phyloP scores from a whole-genome alignment of 225 moss, liverwort and hornwort genomes.

The Ulota crispa region DNA sequence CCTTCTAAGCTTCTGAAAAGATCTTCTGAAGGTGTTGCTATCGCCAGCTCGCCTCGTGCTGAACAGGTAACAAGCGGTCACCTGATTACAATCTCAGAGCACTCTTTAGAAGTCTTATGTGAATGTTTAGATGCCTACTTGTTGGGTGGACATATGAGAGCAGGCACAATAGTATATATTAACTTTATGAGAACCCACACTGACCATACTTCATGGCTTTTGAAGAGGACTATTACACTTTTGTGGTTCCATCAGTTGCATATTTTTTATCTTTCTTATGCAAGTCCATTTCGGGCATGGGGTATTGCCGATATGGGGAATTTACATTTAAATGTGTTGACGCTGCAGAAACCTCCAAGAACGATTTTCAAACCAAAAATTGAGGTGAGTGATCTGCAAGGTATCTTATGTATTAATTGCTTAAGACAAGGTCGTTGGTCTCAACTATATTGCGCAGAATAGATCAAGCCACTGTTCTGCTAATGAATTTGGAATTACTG shows the following conservation, averaged over 20 bases:
- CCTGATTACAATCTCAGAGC: background rate
- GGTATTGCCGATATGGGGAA: background rate
- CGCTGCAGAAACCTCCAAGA: slow-evolving; percentile 18
- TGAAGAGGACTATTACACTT: background rate
- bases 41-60: background rate
- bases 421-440: background rate
- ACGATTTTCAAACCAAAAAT: slow-evolving; percentile 25
- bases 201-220: slow-evolving; percentile 7
- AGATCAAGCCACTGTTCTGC: background rate
- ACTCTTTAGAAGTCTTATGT: background rate
- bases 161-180: background rate
- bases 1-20: background rate
- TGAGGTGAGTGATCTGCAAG: slow-evolving; percentile 22
- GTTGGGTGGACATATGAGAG: background rate
- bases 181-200: background rate
- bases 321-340: background rate
- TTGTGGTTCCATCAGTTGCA: background rate
- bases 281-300: background rate
- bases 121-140: background rate
- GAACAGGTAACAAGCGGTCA: slow-evolving; percentile 20
- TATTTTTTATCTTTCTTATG: background rate
- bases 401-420: background rate
- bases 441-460: background rate
- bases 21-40: background rate
- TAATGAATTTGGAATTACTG: background rate